Evolutionary conservation across 2,329 filamentous ascomycete genomes (phyloP), one percentile per base, ranked within the genome.

Genomic region (Verticillium tricorpus): DNA sequence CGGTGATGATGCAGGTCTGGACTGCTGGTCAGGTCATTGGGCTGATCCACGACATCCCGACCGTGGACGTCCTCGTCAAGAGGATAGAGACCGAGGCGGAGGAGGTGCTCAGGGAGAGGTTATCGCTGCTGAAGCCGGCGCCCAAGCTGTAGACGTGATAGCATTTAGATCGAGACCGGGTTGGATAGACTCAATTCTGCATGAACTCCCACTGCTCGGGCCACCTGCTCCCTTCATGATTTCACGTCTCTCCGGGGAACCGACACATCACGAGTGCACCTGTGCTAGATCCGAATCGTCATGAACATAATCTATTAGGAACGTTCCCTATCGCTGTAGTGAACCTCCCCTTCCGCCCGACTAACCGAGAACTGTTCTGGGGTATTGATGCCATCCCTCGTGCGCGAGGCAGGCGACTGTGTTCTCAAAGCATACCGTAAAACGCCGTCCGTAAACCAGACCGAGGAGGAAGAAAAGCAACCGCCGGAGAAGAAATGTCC

Each of bases 11-110:
- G 61, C 69, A 94, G 90, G 91, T 97, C 45, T 99, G 95, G 95
- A 98, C 95, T 22, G 93, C 94, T 9, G 95, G 95, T 12, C 94
- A 97, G 74, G 94, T 98, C 67, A 97, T 99, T 67, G 91, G 91
- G 6, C 74, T 95, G 61, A 95, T 95, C 65, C 87, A 94, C 68
- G 91, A 95, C 69, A 91, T 93, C 60, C 90, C 90, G 9, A 91
- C 89, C 0, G 94, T 91, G 71, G 83, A 84, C 56, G 87, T 78
- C 1, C 78, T 95, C 31, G 78, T 93, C 11, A 80, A 80, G 67
- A 84, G 91, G 62, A 93, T 95, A 68, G 90, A 93, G 79, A 87
- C 81, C 72, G 91, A 94, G 74, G 91, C 91, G 0, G 83, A 89
- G 72, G 81, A 85, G 62, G 81, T 89, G 4, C 77, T 93, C 65